Conservation (phyloP, 1,139 yeast genomes). For the Saccharomycopsis crataegensis region DNA sequence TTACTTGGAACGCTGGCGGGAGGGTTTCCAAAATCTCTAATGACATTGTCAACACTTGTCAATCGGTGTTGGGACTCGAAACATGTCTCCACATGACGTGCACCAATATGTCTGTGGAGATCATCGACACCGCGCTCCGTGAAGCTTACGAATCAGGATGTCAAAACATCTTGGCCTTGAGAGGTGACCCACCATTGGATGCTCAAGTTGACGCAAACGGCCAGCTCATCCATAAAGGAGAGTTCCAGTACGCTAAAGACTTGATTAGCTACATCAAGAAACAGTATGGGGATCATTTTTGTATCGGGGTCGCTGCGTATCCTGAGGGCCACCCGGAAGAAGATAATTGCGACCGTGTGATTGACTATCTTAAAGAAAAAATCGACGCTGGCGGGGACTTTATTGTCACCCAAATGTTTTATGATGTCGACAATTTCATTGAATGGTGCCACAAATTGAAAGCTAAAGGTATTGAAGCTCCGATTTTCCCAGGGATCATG, state of each 20-base stretch:
- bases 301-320: conserved; percentile 70
- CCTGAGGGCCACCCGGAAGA: conserved; percentile 85
- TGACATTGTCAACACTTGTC: conserved; percentile 88
- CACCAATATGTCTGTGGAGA: conserved; percentile 81
- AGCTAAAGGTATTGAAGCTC: conserved; percentile 65
- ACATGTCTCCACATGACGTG: conserved; percentile 98
- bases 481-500: conserved; percentile 97
- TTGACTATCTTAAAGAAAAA: conserved; percentile 72
- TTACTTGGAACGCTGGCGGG: conserved; percentile 99
- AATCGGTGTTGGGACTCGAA: conserved; percentile 86
- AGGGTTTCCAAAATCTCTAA: conserved; percentile 71
- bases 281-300: conserved; percentile 55
- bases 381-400: conserved; percentile 91
- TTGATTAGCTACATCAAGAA: conserved; percentile 46
- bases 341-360: conserved; percentile 45
- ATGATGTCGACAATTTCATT: conserved; percentile 81
- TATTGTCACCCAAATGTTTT: conserved; percentile 87
- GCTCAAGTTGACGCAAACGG: conserved; percentile 30
- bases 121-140: conserved; percentile 78
- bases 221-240: conserved; percentile 25
- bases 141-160: conserved; percentile 90
- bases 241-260: conserved; percentile 67
- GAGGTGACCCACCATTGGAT: conserved; percentile 76
- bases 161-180: conserved; percentile 78
- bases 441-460: conserved; percentile 73